These are phyloP conservation scores for Phytophthora fragariaefolia DNA, from an alignment of 352 stramenopile species.

Conservation along the genomic window DNA sequence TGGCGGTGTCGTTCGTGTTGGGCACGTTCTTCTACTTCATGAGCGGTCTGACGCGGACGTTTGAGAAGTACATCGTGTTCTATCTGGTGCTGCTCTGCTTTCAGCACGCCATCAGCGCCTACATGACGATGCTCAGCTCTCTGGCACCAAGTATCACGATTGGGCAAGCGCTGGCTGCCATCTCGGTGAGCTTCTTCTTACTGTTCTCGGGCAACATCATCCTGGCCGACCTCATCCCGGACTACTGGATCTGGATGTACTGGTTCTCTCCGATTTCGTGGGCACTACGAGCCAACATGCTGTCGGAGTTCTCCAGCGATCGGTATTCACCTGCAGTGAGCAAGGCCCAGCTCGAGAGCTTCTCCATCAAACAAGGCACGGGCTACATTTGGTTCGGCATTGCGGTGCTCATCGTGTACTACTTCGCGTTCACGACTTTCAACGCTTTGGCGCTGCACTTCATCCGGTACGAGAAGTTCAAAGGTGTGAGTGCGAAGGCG, in stretches of 20 bases:
- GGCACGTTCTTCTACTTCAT: slow-evolving; percentile 92
- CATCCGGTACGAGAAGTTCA: slow-evolving; percentile 54
- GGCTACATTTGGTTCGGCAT: slow-evolving; percentile 56
- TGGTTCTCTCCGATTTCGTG: slow-evolving; percentile 73
- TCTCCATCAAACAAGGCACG: slow-evolving; percentile 46
- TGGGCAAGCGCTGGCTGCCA: slow-evolving; percentile 51
- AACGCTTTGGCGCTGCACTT: slow-evolving; percentile 54
- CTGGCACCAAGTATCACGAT: slow-evolving; percentile 63
- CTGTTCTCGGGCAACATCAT: slow-evolving; percentile 86
- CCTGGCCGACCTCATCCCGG: slow-evolving; percentile 63
- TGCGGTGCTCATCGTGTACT: slow-evolving; percentile 47
- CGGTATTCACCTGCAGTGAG: slow-evolving; percentile 35
- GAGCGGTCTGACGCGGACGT: slow-evolving; percentile 74
- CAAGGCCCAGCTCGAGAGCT: slow-evolving; percentile 33
- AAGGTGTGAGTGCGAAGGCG: slow-evolving; percentile 45
- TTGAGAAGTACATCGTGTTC: slow-evolving; percentile 82
- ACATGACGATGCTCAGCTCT: slow-evolving; percentile 70
- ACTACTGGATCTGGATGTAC: slow-evolving; percentile 88
- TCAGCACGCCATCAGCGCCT: slow-evolving; percentile 71
- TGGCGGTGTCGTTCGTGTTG: slow-evolving; percentile 67
- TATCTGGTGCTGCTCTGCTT: slow-evolving; percentile 83
- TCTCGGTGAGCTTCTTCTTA: slow-evolving; percentile 71
- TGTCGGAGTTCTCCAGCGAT: slow-evolving; percentile 61
- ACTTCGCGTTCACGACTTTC: slow-evolving; percentile 50
- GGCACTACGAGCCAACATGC: slow-evolving; percentile 61